Base-by-base conservation (phyloP, 2,329 filamentous ascomycete genomes). In the Calonectria pauciramosa region DNA sequence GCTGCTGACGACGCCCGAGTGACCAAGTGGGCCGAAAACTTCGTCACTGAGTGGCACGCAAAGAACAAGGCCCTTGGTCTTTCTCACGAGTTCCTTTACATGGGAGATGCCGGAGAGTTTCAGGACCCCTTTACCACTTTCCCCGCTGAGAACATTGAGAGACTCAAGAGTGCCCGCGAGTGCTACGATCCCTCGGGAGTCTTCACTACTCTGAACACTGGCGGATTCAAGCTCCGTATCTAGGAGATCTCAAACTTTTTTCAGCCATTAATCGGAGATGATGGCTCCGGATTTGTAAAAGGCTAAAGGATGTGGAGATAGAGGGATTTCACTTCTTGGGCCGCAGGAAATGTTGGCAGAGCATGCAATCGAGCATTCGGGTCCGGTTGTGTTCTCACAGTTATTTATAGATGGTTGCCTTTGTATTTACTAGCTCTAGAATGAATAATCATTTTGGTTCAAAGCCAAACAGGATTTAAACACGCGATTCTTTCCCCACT, bases 1-100 rank as follows among this genome's bases (percentile, higher is more conserved):
- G 81, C 79, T 0, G 75, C 80, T 5, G 85, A 87, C 65, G 85
- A 86, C 56, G 70, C 84, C 6, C 80, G 85, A 0, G 78, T 87
- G 36, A 80, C 82, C 6, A 76, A 79, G 30, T 87, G 84, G 83
- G 76, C 81, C 2, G 80, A 79, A 8, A 74, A 76, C 26, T 69
- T 85, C 7, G 66, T 80, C 1, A 82, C 83, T n/a, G 75, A 80
- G 23, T 78, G 83, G n/a, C 84, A 87, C 68, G 47, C 70, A 1
- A 68, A 81, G 8, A 86, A 86, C 71, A 72, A 82, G 38, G 75
- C 76, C 0, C 77, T 81, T n/a, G 82, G 56, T 8, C 54, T 72
- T 10, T 26, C 65, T 16, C 28, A 44, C 7, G 47, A 72, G 1
- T 72, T 68, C 11, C 38, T 73, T 23, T 73, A 73, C 60, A 70